phyloP scores from a whole-genome alignment of 1,284 basidiomycete genomes.

The Tremellales sp. region DNA sequence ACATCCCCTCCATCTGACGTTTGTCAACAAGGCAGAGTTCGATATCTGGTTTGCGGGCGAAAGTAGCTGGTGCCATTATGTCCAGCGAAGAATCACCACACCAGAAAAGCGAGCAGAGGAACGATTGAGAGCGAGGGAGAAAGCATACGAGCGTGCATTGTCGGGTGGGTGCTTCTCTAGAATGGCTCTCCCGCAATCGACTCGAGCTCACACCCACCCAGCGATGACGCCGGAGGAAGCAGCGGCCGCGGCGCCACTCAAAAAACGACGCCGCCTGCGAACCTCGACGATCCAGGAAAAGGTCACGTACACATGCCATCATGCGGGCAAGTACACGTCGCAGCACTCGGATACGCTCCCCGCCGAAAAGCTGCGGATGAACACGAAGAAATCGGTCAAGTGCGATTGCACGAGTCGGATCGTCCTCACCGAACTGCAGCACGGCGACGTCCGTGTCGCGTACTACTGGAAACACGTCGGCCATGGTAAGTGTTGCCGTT shows the following conservation, averaged over 20 bases:
- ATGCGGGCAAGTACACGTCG: constrained; percentile 41
- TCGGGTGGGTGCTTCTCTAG: constrained; percentile 20
- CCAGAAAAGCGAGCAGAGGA: constrained; percentile 44
- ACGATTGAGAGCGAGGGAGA: constrained; percentile 38
- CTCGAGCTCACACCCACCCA: constrained; percentile 3
- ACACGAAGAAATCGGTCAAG: constrained; percentile 47
- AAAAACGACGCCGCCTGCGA: constrained; percentile 35
- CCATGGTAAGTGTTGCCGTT: constrained; percentile 30
- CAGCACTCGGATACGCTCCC: constrained; percentile 38
- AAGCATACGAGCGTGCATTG: constrained; percentile 32
- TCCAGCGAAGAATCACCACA: constrained; percentile 44
- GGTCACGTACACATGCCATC: constrained; percentile 47
- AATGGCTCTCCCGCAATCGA: background rate
- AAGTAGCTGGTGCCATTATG: constrained; percentile 45
- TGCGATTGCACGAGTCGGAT: constrained; percentile 42
- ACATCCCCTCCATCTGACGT: constrained; percentile 30
- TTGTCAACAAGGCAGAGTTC: constrained; percentile 30
- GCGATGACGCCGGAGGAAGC: constrained; percentile 37
- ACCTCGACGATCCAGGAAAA: constrained; percentile 39
- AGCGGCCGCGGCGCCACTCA: constrained; percentile 32
- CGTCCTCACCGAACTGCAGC: constrained; percentile 40
- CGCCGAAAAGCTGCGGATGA: constrained; percentile 37
- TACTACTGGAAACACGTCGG: constrained; percentile 46
- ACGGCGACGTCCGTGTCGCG: constrained; percentile 34
- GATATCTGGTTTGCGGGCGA: constrained; percentile 42